Evolutionary conservation across 2,329 filamentous ascomycete genomes (phyloP).

Genomic region (Arthrobotrys musiformis): DNA sequence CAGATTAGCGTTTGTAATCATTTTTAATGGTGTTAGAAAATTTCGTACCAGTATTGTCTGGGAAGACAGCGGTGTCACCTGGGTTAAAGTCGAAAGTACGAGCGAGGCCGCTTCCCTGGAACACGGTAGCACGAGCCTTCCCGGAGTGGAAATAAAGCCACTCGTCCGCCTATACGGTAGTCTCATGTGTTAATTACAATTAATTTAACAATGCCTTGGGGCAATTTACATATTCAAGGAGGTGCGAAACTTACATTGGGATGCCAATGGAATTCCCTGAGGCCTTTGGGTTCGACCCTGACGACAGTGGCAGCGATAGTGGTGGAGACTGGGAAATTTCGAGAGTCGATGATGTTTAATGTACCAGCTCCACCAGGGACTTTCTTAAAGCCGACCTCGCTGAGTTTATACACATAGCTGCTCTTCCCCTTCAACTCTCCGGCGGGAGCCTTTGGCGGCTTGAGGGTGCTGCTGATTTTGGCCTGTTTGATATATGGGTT

Average conservation of each 20-base stretch:
- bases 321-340: constrained; percentile 74
- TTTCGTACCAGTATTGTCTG: constrained; percentile 69
- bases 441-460: constrained; percentile 63
- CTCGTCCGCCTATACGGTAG: constrained; percentile 69
- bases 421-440: constrained; percentile 69
- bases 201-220: neutral
- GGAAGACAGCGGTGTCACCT: constrained; percentile 76
- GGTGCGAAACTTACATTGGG: constrained; percentile 68
- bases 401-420: constrained; percentile 72
- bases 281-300: constrained; percentile 71
- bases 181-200: neutral
- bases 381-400: constrained; percentile 62
- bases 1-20: too few species aligned
- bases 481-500: constrained; percentile 73
- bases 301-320: constrained; percentile 75
- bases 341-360: constrained; percentile 73
- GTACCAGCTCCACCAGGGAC: constrained; percentile 73
- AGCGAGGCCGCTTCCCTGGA: constrained; percentile 71
- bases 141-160: constrained; percentile 78
- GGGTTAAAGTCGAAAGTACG: constrained; percentile 75
- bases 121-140: constrained; percentile 72
- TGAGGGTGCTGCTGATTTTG: constrained; percentile 67
- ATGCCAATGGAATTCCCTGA: constrained; percentile 77
- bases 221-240: neutral
- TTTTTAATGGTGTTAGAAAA: too few species aligned